Evolutionary conservation across 2,329 filamentous ascomycete genomes (phyloP).

Genomic region (Sclerotinia nivalis): DNA sequence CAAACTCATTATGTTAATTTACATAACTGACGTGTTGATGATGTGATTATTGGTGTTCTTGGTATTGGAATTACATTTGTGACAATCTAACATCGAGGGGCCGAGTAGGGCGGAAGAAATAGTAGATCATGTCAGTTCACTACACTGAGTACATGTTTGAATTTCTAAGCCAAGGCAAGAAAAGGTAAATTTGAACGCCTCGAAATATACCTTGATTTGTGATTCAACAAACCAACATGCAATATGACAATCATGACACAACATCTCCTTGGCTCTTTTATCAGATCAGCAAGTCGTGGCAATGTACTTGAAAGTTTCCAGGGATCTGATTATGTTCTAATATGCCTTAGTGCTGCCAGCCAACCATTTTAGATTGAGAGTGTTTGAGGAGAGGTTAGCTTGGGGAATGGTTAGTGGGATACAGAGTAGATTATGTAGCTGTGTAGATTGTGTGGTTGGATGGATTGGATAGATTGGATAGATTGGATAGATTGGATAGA

Average conservation of each 20-base stretch:
- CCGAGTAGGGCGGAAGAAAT: not conserved
- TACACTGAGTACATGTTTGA: no score
- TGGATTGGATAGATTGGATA: no score
- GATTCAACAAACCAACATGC: not conserved
- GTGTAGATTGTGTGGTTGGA: no score
- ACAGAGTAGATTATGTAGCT: no score
- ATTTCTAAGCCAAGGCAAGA: not conserved
- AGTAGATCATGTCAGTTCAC: not conserved
- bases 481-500: no score
- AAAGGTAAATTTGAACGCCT: not conserved
- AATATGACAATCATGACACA: not conserved
- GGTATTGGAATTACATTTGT: not conserved
- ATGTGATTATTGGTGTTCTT: conserved; percentile 4
- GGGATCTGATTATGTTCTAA: not conserved
- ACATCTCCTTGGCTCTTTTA: not conserved
- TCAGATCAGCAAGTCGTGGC: conserved; percentile 10
- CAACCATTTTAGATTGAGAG: not conserved
- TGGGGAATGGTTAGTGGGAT: no score
- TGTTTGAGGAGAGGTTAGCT: not conserved
- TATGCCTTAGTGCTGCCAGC: not conserved
- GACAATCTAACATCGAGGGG: not conserved
- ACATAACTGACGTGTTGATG: not conserved
- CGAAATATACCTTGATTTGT: not conserved
- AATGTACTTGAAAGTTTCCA: not conserved
- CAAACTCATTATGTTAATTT: conserved; percentile 5